phyloP scores from a whole-genome alignment of 192 early-diverging fungal genomes.

The Mortierella antarctica region DNA sequence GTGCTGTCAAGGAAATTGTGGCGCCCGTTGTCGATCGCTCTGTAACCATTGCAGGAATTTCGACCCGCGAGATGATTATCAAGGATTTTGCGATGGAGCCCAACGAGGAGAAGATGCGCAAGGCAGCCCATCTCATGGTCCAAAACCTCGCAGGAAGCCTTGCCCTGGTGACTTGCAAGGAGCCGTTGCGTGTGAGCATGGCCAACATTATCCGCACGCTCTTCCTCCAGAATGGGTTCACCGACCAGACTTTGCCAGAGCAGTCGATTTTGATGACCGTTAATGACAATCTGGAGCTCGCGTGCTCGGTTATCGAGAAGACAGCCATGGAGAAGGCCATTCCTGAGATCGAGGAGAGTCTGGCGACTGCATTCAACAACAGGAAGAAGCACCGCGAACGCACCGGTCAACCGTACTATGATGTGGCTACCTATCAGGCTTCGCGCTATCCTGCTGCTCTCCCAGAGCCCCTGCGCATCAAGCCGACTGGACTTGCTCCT shows the following conservation, averaged over 20 bases:
- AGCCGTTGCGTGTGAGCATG: conserved; percentile 91
- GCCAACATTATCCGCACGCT: conserved; percentile 75
- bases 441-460: conserved; percentile 86
- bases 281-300: conserved; percentile 93
- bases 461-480: conserved; percentile 88
- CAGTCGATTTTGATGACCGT: conserved; percentile 88
- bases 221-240: conserved; percentile 79
- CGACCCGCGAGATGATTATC: conserved; percentile 89
- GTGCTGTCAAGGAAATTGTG: conserved; percentile 90
- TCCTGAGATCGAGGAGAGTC: conserved; percentile 92
- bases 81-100: conserved; percentile 98
- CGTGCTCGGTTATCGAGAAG: conserved; percentile 94
- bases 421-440: conserved; percentile 80
- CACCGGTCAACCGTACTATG: conserved; percentile 91
- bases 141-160: conserved; percentile 89
- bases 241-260: conserved; percentile 84
- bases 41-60: conserved; percentile 92
- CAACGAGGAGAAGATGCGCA: conserved; percentile 93
- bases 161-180: conserved; percentile 92
- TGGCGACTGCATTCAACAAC: conserved; percentile 72
- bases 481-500: conserved; percentile 81
- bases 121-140: conserved; percentile 95
- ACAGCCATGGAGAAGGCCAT: conserved; percentile 95
- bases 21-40: conserved; percentile 92
- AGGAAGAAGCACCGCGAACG: conserved; percentile 93